A percentile compares a stretch with the other conserved stretches of the same genome.
Evolutionary conservation across 306 rosid genomes (phyloP).

Genomic region (Rosa rugosa): DNA sequence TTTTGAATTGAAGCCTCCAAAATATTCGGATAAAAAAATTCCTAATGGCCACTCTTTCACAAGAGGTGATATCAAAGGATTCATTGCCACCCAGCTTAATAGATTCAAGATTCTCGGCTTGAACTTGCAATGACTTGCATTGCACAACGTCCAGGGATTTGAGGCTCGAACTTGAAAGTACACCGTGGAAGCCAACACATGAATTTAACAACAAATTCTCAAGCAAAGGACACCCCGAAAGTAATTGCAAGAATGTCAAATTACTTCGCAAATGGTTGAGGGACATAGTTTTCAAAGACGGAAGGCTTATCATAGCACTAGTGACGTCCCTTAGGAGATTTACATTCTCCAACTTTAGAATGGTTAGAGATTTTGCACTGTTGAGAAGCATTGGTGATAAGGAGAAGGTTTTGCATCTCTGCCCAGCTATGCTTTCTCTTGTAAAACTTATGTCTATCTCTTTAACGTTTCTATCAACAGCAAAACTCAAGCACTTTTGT

Average conservation of each 20-base stretch:
- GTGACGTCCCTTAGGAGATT: not conserved
- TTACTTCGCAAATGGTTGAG: not conserved
- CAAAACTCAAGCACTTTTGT: constrained; percentile 1
- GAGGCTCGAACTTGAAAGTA: constrained; percentile 3
- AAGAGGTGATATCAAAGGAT: not conserved
- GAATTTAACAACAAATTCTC: constrained; percentile 1
- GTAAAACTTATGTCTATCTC: not conserved
- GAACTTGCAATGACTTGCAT: no score
- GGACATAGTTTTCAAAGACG: constrained; percentile 1
- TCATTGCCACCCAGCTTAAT: not conserved
- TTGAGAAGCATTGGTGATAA: not conserved
- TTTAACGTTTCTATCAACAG: not conserved
- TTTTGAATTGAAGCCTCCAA: no score
- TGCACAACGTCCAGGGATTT: constrained; percentile 2
- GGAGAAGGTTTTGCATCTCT: not conserved
- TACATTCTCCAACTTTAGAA: not conserved
- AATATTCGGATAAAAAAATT: not conserved
- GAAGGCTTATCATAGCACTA: not conserved
- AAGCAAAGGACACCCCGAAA: not conserved
- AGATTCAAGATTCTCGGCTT: constrained; percentile 16
- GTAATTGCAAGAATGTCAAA: not conserved
- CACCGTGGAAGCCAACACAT: no score
- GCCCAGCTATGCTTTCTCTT: no score
- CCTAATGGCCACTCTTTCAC: not conserved
- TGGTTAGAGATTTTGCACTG: not conserved